Conservation (phyloP, 2,329 filamentous ascomycete genomes). For the Daldinia sp. region DNA sequence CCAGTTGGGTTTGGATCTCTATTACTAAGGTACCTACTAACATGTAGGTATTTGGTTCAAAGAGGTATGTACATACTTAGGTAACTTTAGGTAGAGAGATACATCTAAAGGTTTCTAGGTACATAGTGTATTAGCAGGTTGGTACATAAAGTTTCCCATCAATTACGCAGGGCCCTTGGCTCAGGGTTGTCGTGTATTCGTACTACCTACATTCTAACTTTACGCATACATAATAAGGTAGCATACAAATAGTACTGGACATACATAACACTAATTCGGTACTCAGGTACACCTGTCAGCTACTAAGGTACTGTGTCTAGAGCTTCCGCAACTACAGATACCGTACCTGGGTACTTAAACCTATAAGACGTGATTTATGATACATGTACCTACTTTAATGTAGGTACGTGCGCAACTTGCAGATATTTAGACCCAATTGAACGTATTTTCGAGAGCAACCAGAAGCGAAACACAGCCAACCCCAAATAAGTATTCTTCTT, state of each 20-base stretch:
- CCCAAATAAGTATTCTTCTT: conserved; percentile 30
- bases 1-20: background rate
- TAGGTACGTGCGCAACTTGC: conserved; percentile 17
- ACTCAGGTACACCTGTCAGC: background rate
- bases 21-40: no score
- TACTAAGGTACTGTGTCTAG: background rate
- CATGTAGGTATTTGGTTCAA: no score
- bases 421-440: conserved; percentile 26
- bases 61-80: background rate
- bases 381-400: conserved; percentile 7
- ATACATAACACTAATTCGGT: background rate
- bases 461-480: conserved; percentile 30
- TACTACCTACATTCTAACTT: background rate
- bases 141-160: background rate
- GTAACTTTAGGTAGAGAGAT: background rate
- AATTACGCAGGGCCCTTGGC: background rate
- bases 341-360: background rate
- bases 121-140: no score
- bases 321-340: background rate
- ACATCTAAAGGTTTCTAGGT: no score
- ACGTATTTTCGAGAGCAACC: conserved; percentile 21
- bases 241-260: no score
- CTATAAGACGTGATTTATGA: conserved; percentile 5
- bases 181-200: background rate
- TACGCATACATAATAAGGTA: background rate